Conservation (phyloP, 139 green algal genomes). For the Asterochloris erici region DNA sequence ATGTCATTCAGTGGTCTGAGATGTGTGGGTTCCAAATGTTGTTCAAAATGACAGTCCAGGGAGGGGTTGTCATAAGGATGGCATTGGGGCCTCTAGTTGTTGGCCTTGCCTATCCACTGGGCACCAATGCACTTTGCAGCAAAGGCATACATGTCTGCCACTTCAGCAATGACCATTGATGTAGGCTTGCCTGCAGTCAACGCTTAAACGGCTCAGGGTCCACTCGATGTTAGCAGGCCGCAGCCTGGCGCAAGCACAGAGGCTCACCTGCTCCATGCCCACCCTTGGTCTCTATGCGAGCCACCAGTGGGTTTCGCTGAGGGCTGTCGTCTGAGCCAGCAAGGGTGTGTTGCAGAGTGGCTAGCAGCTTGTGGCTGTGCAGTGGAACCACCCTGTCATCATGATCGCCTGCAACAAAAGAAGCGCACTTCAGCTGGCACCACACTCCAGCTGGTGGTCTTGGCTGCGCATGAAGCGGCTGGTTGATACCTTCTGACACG, state of each 20-base stretch:
- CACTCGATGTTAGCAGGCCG: not conserved
- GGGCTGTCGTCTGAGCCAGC: conserved; percentile 13
- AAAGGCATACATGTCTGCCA: conserved; percentile 49
- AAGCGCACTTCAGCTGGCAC: too few species aligned
- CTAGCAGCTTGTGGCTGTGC: conserved; percentile 83
- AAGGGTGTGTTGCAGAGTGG: conserved; percentile 67
- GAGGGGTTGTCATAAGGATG: too few species aligned
- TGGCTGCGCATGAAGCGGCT: too few species aligned
- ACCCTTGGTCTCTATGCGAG: conserved; percentile 69
- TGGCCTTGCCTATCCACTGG: conserved; percentile 14
- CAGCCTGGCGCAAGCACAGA: not conserved
- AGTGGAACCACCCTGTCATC: conserved; percentile 88
- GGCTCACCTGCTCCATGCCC: conserved; percentile 20
- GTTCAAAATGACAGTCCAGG: too few species aligned
- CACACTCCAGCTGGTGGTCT: too few species aligned
- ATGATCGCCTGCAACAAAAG: conserved; percentile 46
- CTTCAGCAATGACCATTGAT: conserved; percentile 76
- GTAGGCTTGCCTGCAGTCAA: conserved; percentile 81
- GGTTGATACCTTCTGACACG: too few species aligned
- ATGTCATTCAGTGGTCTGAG: too few species aligned
- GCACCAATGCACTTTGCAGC: conserved; percentile 26
- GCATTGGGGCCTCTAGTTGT: too few species aligned
- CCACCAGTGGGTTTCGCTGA: conserved; percentile 87
- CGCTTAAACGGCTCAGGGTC: conserved; percentile 66
- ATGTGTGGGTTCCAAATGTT: too few species aligned